A percentile compares a stretch with the other conserved stretches of the same genome.
These are phyloP conservation scores for Botryosphaeria dothidea DNA, from an alignment of 2,329 filamentous ascomycete species.

Conservation along the genomic window DNA sequence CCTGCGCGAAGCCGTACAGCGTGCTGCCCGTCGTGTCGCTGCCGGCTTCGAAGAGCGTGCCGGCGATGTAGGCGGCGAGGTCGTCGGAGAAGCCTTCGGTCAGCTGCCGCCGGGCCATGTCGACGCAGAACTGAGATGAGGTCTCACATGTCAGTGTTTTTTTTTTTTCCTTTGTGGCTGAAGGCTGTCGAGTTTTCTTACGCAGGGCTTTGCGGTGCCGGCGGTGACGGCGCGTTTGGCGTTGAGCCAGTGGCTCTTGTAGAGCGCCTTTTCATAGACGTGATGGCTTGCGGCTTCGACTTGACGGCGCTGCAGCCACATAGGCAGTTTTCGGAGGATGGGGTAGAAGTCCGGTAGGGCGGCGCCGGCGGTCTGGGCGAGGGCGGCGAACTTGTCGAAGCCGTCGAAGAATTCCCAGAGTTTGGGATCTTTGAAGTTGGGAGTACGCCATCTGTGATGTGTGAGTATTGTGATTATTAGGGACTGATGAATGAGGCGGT, in stretches of 20 bases:
- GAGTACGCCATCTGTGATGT: slow-evolving; percentile 33
- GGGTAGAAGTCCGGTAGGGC: slow-evolving; percentile 52
- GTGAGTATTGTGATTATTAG: slow-evolving; percentile 14
- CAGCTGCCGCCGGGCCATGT: slow-evolving; percentile 25
- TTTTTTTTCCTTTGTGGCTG: not conserved
- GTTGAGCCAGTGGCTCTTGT: slow-evolving; percentile 27
- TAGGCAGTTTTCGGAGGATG: slow-evolving; percentile 41
- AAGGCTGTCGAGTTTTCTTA: not conserved
- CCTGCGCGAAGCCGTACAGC: slow-evolving; percentile 30
- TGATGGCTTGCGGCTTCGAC: slow-evolving; percentile 46
- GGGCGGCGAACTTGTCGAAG: slow-evolving; percentile 44
- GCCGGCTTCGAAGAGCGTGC: slow-evolving; percentile 32
- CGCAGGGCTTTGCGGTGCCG: slow-evolving; percentile 24
- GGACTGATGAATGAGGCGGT: not conserved
- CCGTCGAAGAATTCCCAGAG: slow-evolving; percentile 48
- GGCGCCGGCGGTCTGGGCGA: slow-evolving; percentile 45
- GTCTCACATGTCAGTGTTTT: not conserved
- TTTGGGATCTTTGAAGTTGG: slow-evolving; percentile 43
- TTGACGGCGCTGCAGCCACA: slow-evolving; percentile 34
- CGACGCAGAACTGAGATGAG: slow-evolving; percentile 24
- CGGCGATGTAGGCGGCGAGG: slow-evolving; percentile 28
- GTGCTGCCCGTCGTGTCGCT: slow-evolving; percentile 31
- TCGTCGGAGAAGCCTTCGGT: slow-evolving; percentile 25
- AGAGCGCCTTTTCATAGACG: slow-evolving; percentile 40
- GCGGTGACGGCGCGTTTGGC: slow-evolving; percentile 23